Conservation (phyloP, 225 moss, liverwort and hornwort species). For the Antitrichia curtipendula region DNA sequence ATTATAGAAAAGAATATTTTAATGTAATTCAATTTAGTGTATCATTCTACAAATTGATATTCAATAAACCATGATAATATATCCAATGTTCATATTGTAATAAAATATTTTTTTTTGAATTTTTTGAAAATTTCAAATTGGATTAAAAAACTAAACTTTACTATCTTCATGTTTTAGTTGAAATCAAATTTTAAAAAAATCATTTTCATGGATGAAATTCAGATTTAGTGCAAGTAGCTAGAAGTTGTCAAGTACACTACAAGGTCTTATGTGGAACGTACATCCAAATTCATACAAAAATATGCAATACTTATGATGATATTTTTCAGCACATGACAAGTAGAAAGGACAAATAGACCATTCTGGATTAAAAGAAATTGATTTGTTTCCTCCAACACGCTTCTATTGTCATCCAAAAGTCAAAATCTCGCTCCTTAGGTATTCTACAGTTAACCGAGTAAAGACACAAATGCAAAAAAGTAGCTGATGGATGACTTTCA, state of each 20-base stretch:
- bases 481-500: neutral
- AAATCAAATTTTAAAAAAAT: neutral
- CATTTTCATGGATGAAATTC: neutral
- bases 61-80: neutral
- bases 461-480: neutral
- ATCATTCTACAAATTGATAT: neutral
- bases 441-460: rapidly evolving
- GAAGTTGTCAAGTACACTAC: neutral
- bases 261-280: rapidly evolving
- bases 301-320: neutral
- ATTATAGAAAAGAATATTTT: too few species aligned
- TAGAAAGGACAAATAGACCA: neutral
- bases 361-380: rapidly evolving
- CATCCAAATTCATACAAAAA: neutral
- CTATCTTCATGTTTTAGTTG: neutral
- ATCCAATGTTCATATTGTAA: neutral
- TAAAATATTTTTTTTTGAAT: neutral
- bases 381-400: rapidly evolving
- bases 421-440: rapidly evolving
- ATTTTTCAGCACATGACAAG: neutral
- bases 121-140: neutral
- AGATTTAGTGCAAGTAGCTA: rapidly evolving
- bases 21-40: neutral
- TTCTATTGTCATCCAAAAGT: neutral
- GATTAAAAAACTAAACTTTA: neutral